Evolutionary conservation across 1,284 basidiomycete genomes (phyloP).

Genomic region (Puccinia hordei): DNA sequence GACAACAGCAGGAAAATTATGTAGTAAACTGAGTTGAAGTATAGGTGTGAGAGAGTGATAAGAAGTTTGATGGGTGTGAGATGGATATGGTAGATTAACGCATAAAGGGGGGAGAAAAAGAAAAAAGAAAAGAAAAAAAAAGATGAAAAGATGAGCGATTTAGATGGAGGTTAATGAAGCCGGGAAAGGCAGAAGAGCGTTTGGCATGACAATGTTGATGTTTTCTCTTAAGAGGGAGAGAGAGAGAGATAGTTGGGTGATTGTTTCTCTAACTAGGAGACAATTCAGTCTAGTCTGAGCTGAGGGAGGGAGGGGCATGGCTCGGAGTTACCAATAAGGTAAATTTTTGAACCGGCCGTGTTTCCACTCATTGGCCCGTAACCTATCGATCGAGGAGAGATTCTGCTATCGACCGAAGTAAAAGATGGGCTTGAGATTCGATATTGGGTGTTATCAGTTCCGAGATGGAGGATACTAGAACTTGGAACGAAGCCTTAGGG

Average conservation of each 20-base stretch:
- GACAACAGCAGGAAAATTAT: constrained; percentile 13
- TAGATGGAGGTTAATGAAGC: background rate
- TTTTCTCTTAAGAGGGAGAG: background rate
- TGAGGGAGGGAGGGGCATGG: constrained; percentile 6
- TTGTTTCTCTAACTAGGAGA: background rate
- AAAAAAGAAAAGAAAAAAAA: background rate
- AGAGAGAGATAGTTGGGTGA: background rate
- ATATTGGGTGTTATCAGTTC: no score
- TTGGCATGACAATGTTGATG: background rate
- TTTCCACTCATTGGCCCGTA: background rate
- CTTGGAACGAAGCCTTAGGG: no score
- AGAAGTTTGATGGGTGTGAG: background rate
- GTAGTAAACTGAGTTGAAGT: no score
- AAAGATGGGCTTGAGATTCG: no score
- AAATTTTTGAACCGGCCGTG: constrained; percentile 12
- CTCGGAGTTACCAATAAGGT: constrained; percentile 20
- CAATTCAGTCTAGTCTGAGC: constrained; percentile 15
- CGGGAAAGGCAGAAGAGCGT: background rate
- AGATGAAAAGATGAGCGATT: background rate
- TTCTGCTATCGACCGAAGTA: no score
- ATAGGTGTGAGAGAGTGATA: background rate
- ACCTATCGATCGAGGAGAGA: background rate
- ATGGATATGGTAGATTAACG: no score
- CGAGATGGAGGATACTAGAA: no score
- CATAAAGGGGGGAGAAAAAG: no score